These are phyloP conservation scores for Mycena latifolia DNA, from an alignment of 768 basidiomycete species.

Conservation along the genomic window DNA sequence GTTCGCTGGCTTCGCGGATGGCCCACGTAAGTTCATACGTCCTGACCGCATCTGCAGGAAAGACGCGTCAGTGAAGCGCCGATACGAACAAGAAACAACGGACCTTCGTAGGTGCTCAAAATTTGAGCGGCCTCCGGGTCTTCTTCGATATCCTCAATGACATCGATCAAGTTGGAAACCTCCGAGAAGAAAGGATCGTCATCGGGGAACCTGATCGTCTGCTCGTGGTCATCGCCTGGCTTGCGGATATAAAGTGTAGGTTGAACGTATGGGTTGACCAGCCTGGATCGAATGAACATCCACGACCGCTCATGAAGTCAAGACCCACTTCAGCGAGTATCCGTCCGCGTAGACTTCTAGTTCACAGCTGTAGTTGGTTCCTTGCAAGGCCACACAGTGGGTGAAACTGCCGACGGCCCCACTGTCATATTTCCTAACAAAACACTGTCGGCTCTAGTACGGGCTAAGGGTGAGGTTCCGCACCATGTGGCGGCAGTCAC, in stretches of 20 bases:
- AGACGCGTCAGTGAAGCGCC: constrained; percentile 9
- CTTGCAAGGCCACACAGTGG: constrained; percentile 93
- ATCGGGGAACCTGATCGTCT: constrained; percentile 76
- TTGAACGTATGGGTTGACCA: constrained; percentile 94
- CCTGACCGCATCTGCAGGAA: constrained; percentile 77
- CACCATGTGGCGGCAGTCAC: constrained; percentile 94
- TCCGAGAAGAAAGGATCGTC: constrained; percentile 98
- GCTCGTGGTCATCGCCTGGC: constrained; percentile 85
- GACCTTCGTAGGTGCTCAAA: constrained; percentile 88
- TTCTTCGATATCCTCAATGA: constrained; percentile 91
- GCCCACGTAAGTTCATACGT: constrained; percentile 96
- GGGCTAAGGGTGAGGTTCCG: constrained; percentile 35
- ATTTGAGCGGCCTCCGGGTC: constrained; percentile 85
- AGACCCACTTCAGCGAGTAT: constrained; percentile 80
- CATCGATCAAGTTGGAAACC: constrained; percentile 88
- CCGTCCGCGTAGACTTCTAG: constrained; percentile 96
- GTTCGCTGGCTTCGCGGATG: constrained; percentile 84
- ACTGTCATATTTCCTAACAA: constrained; percentile 92
- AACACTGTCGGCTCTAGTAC: constrained; percentile 3
- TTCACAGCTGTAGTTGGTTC: constrained; percentile 94
- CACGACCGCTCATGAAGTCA: constrained; percentile 26
- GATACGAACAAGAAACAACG: constrained; percentile 29
- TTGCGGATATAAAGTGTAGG: constrained; percentile 89
- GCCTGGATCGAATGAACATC: constrained; percentile 52
- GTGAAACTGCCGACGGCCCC: constrained; percentile 95